Conservation (phyloP, 768 basidiomycete species). For the Boletus speciosus region DNA sequence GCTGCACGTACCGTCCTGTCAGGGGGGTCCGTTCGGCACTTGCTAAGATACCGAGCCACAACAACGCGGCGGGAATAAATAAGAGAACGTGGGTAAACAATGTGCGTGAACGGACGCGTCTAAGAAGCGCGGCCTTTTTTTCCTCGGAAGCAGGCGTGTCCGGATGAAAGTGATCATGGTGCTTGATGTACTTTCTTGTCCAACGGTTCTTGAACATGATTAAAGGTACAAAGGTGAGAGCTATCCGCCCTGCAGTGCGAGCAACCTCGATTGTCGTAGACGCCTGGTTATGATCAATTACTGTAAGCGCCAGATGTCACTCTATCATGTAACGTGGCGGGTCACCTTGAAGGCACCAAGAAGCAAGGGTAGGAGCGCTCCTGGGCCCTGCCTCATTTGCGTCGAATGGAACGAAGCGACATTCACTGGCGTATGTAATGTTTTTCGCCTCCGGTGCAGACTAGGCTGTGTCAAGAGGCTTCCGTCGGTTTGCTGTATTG, state of each 20-base stretch:
- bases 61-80: constrained; percentile 55
- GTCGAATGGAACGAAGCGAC: constrained; percentile 42
- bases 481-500: constrained; percentile 1
- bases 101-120: constrained; percentile 48
- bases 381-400: constrained; percentile 23
- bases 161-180: constrained; percentile 33
- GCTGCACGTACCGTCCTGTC: constrained; percentile 68
- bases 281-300: constrained; percentile 41
- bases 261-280: constrained; percentile 72
- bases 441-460: constrained; percentile 2
- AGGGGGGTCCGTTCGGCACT: constrained; percentile 76
- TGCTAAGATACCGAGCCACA: constrained; percentile 68
- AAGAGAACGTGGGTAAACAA: constrained; percentile 52
- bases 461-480: constrained; percentile 5
- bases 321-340: background rate
- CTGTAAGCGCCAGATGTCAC: background rate
- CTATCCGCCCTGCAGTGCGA: constrained; percentile 66
- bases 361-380: constrained; percentile 45
- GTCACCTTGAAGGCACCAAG: constrained; percentile 62
- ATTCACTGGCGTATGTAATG: background rate
- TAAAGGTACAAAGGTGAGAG: constrained; percentile 71
- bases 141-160: constrained; percentile 52
- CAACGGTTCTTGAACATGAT: constrained; percentile 57
- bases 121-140: constrained; percentile 46
- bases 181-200: constrained; percentile 48